Base-by-base conservation (phyloP, 2,329 filamentous ascomycete genomes). In the Cordyceps pruinosa region DNA sequence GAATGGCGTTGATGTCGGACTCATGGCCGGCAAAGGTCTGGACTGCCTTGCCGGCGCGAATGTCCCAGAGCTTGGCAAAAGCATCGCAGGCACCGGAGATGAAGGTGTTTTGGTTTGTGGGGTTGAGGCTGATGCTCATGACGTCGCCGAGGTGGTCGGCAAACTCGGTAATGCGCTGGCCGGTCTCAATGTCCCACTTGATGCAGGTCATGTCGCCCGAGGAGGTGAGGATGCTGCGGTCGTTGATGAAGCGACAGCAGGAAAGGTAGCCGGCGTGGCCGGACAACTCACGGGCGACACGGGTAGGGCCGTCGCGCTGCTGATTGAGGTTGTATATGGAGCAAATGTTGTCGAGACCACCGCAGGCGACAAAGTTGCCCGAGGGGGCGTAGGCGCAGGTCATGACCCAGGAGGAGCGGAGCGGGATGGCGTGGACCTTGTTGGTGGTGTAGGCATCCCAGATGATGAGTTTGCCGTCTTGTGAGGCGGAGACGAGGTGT, bases 361-460 rank as follows among this genome's bases (percentile, higher is more conserved):
- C 94, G 72, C 94, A 99, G 57, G 94, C 94, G 59, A 99, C 94
- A 72, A 93, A 99, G 78, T 99, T 99, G 57, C 94, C 94, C 70
- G 91, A 96, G 13, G 94, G 94, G 60, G 94, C 93, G 73, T 99
- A 99, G 70, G 94, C 94, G 82, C 94, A 99, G 64, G 94, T 99
- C 94, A 99, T 99, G 75, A 99, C 94, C 94, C 94, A 99, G 15
- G 94, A 99, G 15, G 94, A 97, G 63, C 94, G 87, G 59, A 99
- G 82, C 34, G 94, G 94, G 66, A 99, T 97, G 72, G 94, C 94
- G 75, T 99, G 94, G 61, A 99, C 94, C 75, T 99, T 99, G 82
- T 99, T 97, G 61, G 94, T 97, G 63, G 93, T 97, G 78, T 99
- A 99, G 59, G 94, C 94, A 73, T 99, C 94, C 94, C 94, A 99